Evolutionary conservation across 2,329 filamentous ascomycete species (phyloP).

Genomic region (Hyphodiscus sp.): DNA sequence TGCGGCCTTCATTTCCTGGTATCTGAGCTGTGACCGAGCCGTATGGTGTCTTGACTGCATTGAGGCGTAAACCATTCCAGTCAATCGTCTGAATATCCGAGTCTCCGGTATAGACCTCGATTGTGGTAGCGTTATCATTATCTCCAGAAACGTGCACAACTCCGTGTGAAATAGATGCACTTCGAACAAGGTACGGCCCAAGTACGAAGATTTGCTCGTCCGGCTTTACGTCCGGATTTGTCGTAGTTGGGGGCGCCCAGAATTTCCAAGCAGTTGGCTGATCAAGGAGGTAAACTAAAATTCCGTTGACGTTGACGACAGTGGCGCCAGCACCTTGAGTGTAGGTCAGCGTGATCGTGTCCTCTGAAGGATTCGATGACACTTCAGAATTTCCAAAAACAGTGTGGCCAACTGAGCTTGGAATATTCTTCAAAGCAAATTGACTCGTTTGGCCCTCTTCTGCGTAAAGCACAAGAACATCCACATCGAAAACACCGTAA

Average conservation of each 20-base stretch:
- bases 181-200: slow-evolving; percentile 40
- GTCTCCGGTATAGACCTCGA: slow-evolving; percentile 38
- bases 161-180: slow-evolving; percentile 30
- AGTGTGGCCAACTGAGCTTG: slow-evolving; percentile 32
- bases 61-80: slow-evolving; percentile 39
- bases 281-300: slow-evolving; percentile 47
- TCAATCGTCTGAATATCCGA: slow-evolving; percentile 34
- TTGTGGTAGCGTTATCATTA: slow-evolving; percentile 34
- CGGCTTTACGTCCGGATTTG: slow-evolving; percentile 38
- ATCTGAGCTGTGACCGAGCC: slow-evolving; percentile 38
- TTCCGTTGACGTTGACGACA: slow-evolving; percentile 41
- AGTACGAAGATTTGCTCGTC: slow-evolving; percentile 40
- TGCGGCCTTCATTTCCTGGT: slow-evolving; percentile 33
- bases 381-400: slow-evolving; percentile 36
- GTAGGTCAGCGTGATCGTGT: slow-evolving; percentile 36
- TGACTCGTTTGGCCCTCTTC: slow-evolving; percentile 41
- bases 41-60: slow-evolving; percentile 35
- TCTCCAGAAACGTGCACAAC: slow-evolving; percentile 35
- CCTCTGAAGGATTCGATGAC: slow-evolving; percentile 22
- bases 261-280: slow-evolving; percentile 48
- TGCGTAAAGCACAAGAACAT: slow-evolving; percentile 44
- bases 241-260: slow-evolving; percentile 44
- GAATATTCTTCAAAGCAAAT: slow-evolving; percentile 40
- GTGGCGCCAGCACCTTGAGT: slow-evolving; percentile 41
- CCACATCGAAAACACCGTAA: slow-evolving; percentile 39